Percentiles rank a stretch among this genome's conserved stretches.
These are phyloP conservation scores for Talaromyces marneffei DNA, from an alignment of 2,329 filamentous ascomycete species.

Conservation along the genomic window DNA sequence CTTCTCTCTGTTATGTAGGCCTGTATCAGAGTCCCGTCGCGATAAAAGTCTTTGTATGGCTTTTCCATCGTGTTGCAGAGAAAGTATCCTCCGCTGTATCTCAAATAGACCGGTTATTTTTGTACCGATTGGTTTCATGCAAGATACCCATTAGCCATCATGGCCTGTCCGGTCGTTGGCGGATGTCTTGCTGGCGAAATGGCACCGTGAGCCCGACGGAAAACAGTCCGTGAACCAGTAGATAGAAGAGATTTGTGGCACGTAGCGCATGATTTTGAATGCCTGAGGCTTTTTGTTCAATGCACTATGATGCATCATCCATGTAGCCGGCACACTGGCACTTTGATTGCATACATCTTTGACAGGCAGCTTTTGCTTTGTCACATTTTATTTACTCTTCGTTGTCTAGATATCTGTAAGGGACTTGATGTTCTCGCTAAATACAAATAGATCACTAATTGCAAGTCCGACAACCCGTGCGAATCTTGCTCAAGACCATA, in stretches of 20 bases:
- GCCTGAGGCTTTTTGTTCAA: background rate
- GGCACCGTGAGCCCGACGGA: slow-evolving; percentile 3
- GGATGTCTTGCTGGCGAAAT: background rate
- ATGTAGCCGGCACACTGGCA: slow-evolving; percentile 7
- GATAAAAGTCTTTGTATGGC: slow-evolving; percentile 1
- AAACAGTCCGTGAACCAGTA: slow-evolving; percentile 8
- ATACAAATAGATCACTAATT: slow-evolving; percentile 8
- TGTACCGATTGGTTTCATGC: slow-evolving; percentile 6
- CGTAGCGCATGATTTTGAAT: slow-evolving; percentile 10
- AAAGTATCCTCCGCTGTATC: background rate
- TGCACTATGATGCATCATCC: background rate
- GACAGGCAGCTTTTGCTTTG: slow-evolving; percentile 6
- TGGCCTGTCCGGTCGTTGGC: slow-evolving; percentile 10
- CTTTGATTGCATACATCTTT: slow-evolving; percentile 7
- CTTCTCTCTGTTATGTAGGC: background rate
- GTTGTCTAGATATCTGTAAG: background rate
- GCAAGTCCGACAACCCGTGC: slow-evolving; percentile 9
- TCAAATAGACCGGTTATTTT: slow-evolving; percentile 1
- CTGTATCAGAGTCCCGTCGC: background rate
- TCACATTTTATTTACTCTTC: slow-evolving; percentile 13
- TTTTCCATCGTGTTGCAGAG: slow-evolving; percentile 8
- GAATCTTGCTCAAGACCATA: slow-evolving; percentile 3
- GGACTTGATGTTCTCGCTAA: background rate
- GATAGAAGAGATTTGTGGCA: slow-evolving; percentile 3
- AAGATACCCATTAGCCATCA: slow-evolving; percentile 9